A percentile compares a stretch with the other conserved stretches of the same genome.
Conservation (phyloP, 345 rosid genomes). For the Brassica carinata region DNA sequence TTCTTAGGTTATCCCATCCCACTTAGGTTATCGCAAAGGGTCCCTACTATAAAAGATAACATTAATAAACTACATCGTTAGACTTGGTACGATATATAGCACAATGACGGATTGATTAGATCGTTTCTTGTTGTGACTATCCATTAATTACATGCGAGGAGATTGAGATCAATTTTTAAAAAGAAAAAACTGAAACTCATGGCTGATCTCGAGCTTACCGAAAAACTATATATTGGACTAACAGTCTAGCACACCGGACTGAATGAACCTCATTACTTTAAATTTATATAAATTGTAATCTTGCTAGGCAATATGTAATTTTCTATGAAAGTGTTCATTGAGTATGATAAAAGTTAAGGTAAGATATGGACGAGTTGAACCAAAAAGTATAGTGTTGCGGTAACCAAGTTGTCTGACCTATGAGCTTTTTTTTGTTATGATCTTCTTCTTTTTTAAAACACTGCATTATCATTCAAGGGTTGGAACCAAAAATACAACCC, state of each 20-base stretch:
- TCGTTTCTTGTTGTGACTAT: neutral
- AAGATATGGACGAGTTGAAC: neutral
- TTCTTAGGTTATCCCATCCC: neutral
- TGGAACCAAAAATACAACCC: too few species aligned
- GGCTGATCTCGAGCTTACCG: neutral
- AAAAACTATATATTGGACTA: neutral
- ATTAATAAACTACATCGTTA: constrained; percentile 3
- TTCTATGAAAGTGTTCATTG: neutral
- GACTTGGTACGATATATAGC: neutral
- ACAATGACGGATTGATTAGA: neutral
- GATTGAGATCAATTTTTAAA: neutral
- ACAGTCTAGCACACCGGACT: neutral
- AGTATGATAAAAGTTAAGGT: neutral
- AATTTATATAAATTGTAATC: neutral
- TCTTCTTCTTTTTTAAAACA: neutral
- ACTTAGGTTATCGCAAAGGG: neutral
- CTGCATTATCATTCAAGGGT: too few species aligned
- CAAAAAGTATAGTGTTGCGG: neutral
- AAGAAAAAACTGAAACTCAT: neutral
- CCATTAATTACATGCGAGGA: neutral
- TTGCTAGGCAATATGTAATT: neutral
- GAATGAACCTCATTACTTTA: neutral
- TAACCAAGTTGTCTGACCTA: neutral
- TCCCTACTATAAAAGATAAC: neutral
- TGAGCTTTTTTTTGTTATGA: neutral